phyloP scores from a whole-genome alignment of 2,329 filamentous ascomycete genomes.

The Diaporthe humulicola region DNA sequence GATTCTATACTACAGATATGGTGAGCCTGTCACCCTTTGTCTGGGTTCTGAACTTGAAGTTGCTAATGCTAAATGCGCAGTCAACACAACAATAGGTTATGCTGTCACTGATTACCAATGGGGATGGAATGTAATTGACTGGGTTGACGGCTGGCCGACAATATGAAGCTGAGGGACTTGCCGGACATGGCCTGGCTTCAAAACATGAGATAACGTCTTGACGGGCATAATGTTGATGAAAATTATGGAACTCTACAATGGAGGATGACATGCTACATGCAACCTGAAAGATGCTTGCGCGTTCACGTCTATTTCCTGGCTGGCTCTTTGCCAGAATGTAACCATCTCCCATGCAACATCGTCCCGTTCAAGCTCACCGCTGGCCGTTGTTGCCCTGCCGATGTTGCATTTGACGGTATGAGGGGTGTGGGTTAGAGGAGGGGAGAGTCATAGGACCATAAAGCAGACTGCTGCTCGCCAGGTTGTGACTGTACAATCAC shows the following conservation, averaged over 20 bases:
- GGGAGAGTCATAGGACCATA: not conserved
- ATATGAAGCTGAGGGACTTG: constrained; percentile 9
- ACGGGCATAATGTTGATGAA: not conserved
- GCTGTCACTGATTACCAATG: constrained; percentile 60
- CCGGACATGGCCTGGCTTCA: not conserved
- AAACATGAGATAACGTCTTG: not conserved
- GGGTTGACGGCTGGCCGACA: constrained; percentile 42
- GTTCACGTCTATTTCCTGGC: not conserved
- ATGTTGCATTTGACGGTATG: not conserved
- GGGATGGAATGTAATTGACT: constrained; percentile 60
- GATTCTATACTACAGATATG: constrained; percentile 74
- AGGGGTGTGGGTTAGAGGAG: not conserved
- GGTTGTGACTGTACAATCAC: not conserved
- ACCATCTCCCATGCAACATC: not conserved
- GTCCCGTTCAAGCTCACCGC: not conserved
- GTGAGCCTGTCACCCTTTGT: constrained; percentile 52
- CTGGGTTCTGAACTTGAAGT: not conserved
- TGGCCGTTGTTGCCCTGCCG: not conserved
- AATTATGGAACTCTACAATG: not conserved
- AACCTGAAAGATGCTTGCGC: not conserved
- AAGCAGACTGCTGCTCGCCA: not conserved
- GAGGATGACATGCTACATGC: not conserved
- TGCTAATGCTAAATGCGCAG: constrained; percentile 46
- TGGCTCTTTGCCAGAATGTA: not conserved
- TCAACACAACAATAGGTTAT: constrained; percentile 56